Base-by-base conservation (phyloP, 306 rosid species). In the Corylus avellana region DNA sequence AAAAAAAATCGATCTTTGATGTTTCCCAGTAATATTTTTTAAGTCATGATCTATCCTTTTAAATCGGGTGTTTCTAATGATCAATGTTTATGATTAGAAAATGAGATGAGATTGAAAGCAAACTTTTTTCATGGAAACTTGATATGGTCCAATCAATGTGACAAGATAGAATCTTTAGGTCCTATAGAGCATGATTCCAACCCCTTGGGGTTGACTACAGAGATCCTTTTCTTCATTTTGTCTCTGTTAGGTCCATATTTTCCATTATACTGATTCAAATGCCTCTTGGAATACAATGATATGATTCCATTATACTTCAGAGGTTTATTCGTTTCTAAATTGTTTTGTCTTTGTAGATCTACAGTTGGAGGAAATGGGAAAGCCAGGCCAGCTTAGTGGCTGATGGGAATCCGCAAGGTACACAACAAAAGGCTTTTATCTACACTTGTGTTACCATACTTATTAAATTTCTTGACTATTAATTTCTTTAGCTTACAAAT, bases 321-420 rank as follows among this genome's bases (percentile, higher is more conserved):
- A 75, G 70, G 50, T 55, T 85, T 55, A 50, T 79, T 79, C 69
- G 17, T 81, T 51, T 64, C 39, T 4, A 17, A 37, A 44, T 77
- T 72, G 10, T 57, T 29, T 56, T 2, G 77, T 73, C 64, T 61
- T 85, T 85, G 83, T 75, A 92, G 98, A 95, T 92, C 73, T 95
- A 92, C 78, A 95, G 98, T 81, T 95, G 98, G 98, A 86, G 88
- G 73, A 91, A 90, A 87, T 95, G 98, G 98, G 97, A 95, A 90
- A 89, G 80, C 80, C 96, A 87, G 78, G 90, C 86, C 75, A 82
- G 68, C 35, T 53, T 77, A 54, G 78, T 79, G 71, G 81, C 73
- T 37, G 97, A 87, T 13, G 97, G 80, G 64, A 90, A 86, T 75
- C 53, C 82, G 75, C 92, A 79, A 91, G 97, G 97, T 94, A 90